Conservation (phyloP, 1,284 basidiomycete species). For the Ustilago crameri region DNA sequence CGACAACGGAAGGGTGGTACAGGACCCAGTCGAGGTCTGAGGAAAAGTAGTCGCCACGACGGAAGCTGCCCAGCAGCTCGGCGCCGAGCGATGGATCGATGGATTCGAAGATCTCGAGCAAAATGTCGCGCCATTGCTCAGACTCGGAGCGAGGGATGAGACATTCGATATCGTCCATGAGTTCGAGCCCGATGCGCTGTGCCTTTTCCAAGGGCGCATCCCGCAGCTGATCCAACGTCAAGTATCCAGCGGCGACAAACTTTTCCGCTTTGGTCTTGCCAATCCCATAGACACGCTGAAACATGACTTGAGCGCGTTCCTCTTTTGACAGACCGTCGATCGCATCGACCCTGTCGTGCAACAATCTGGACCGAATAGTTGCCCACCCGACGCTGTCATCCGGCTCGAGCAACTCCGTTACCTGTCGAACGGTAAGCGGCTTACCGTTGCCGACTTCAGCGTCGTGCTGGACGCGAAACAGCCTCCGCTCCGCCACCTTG, state of each 20-base stretch:
- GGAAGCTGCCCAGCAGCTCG: slow-evolving; percentile 36
- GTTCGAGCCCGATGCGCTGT: slow-evolving; percentile 28
- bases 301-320: slow-evolving; percentile 24
- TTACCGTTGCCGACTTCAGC: slow-evolving; percentile 15
- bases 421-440: slow-evolving; percentile 23
- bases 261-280: slow-evolving; percentile 27
- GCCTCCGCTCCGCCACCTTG: slow-evolving; percentile 35
- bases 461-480: slow-evolving; percentile 40
- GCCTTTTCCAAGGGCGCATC: slow-evolving; percentile 33
- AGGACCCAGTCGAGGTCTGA: slow-evolving; percentile 45
- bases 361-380: slow-evolving; percentile 20
- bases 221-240: slow-evolving; percentile 29
- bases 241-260: slow-evolving; percentile 29
- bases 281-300: slow-evolving; percentile 31
- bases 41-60: slow-evolving; percentile 37
- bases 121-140: slow-evolving; percentile 17
- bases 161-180: slow-evolving; percentile 35
- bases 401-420: slow-evolving; percentile 20
- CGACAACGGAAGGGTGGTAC: slow-evolving; percentile 22
- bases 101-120: slow-evolving; percentile 18
- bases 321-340: slow-evolving; percentile 18
- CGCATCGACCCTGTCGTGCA: slow-evolving; percentile 20
- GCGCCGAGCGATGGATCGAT: slow-evolving; percentile 24
- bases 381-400: slow-evolving; percentile 42
- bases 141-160: slow-evolving; percentile 35